Evolutionary conservation across 2,329 filamentous ascomycete species (phyloP), one percentile per base, ranked within the genome.

Genomic region (Neofusicoccum parvum): DNA sequence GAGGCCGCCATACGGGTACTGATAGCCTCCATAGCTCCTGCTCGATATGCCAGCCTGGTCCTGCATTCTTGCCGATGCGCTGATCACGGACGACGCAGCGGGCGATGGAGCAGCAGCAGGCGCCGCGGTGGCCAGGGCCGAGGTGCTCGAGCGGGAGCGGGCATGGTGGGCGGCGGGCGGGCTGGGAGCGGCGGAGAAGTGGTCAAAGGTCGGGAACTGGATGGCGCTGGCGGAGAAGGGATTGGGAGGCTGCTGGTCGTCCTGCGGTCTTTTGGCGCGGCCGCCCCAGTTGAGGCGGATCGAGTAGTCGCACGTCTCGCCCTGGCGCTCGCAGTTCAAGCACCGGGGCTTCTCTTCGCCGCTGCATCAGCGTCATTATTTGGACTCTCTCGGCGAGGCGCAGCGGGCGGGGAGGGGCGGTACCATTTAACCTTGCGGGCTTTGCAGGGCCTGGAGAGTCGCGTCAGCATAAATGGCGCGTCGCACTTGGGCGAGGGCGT

Each of bases 211-310:
- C 11, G 41, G 43, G 53, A 65, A 20, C 6, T 67, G 49, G 71
- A 72, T 37, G 70, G 62, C 14, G 71, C 69, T 70, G 12, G 72
- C 70, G 37, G 74, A 43, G 63, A 59, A 50, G 60, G 46, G 46
- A 45, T 34, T 53, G 34, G 49, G 36, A 34, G 50, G 46, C 46
- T 54, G 50, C 9, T 71, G 73, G 48, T 76, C 79, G 46, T 76
- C 79, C 60, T 79, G 79, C 67, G 83, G 84, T 76, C 86, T 87
- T 73, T 87, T 89, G 58, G 85, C 83, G 65, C 91, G 85, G 4
- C 91, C 90, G 67, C 90, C 89, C 92, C 92, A 94, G 72, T 94
- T 94, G 69, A 94, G 80, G 37, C 90, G 86, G 70, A 94, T 91
- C 71, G 87, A 91, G 75, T 94, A 94, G 77, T 95, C 91, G 80